A percentile compares a stretch with the other conserved stretches of the same genome.
Conservation (phyloP, 768 basidiomycete genomes). For the Sporobolomyces pararoseus region DNA sequence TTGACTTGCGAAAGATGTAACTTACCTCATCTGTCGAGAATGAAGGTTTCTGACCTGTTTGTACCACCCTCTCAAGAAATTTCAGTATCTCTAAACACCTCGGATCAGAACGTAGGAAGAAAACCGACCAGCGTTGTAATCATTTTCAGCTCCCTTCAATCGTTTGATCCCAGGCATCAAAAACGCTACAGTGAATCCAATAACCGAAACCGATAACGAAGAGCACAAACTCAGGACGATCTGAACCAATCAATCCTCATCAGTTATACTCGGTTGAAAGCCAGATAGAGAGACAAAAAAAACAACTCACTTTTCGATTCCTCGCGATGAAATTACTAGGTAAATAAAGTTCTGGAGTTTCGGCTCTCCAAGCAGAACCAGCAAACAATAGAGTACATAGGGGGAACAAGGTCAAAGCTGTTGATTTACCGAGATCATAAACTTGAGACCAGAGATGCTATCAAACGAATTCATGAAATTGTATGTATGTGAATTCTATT, state of each 20-base stretch:
- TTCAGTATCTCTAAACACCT: too few relatives aligned
- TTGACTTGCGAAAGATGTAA: too few relatives aligned
- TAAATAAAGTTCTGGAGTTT: neutral
- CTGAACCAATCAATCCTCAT: neutral
- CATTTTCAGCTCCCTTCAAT: neutral
- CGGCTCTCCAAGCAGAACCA: neutral
- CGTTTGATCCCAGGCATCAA: constrained; percentile 6
- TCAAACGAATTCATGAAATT: neutral
- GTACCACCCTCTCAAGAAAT: neutral
- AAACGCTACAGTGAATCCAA: constrained; percentile 11
- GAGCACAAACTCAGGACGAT: constrained; percentile 4
- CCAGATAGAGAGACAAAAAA: neutral
- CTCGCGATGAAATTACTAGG: constrained; percentile 2
- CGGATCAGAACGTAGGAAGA: neutral
- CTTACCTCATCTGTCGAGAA: constrained; percentile 7
- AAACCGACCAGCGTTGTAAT: neutral
- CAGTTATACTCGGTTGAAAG: neutral
- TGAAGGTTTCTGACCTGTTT: neutral
- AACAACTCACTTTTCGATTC: constrained; percentile 6
- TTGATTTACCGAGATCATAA: constrained; percentile 9
- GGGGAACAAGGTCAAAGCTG: neutral
- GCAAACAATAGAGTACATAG: neutral
- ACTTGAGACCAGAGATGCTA: constrained; percentile 10
- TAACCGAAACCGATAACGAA: neutral
- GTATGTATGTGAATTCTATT: neutral